These are phyloP conservation scores for Triticum dicoccoides DNA, from an alignment of 176 grass and related monocot genomes.

Conservation along the genomic window DNA sequence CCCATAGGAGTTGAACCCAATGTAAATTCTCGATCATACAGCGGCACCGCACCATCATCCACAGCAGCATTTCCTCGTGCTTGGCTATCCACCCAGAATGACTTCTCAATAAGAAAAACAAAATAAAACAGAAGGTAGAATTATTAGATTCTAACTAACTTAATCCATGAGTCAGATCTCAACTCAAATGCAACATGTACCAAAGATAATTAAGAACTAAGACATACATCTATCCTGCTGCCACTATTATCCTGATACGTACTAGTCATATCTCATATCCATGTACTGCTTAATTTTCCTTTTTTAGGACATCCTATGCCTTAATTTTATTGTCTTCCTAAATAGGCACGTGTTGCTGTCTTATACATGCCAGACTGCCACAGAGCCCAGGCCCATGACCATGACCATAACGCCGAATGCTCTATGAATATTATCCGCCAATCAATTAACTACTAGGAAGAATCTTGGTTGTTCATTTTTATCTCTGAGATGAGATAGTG, in stretches of 20 bases:
- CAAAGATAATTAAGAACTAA: not conserved
- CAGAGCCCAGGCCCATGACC: not conserved
- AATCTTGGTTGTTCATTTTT: too few species aligned
- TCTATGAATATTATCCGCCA: not conserved
- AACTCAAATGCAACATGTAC: constrained; percentile 9
- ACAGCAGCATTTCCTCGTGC: constrained; percentile 49
- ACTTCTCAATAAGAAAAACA: constrained; percentile 39
- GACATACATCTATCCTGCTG: not conserved
- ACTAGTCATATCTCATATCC: not conserved
- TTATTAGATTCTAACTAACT: constrained; percentile 18
- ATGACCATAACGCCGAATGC: not conserved
- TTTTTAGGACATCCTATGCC: not conserved
- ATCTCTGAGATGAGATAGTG: too few species aligned
- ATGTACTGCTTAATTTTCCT: too few species aligned
- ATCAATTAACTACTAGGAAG: not conserved
- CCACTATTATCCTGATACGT: not conserved
- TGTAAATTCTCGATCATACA: constrained; percentile 82
- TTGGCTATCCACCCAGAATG: constrained; percentile 96
- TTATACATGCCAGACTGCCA: not conserved
- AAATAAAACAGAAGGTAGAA: constrained; percentile 16
- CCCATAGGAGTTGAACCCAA: constrained; percentile 69
- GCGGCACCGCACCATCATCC: constrained; percentile 62
- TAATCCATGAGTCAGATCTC: not conserved
- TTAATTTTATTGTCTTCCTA: not conserved
- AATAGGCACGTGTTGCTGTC: not conserved